Evolutionary conservation across 805 yeast genomes (phyloP).

Genomic region (Ogataea wickerhamii): DNA sequence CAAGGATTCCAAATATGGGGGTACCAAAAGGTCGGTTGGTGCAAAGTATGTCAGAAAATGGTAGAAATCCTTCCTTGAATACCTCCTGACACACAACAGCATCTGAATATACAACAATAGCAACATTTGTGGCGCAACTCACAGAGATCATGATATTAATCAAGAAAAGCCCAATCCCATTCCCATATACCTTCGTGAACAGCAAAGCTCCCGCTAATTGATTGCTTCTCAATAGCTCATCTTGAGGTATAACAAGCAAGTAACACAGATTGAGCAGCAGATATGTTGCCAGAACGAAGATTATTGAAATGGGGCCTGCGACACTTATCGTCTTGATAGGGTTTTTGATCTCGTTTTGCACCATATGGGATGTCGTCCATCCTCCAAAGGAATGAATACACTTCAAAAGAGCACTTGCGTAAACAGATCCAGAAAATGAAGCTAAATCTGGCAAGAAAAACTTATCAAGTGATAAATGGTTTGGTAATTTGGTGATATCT

Average conservation of each 20-base stretch:
- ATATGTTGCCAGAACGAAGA: slow-evolving; percentile 37
- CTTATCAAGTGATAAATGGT: slow-evolving; percentile 15
- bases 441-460: slow-evolving; percentile 18
- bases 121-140: slow-evolving; percentile 47
- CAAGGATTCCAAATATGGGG: slow-evolving; percentile 33
- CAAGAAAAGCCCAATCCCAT: slow-evolving; percentile 37
- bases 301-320: slow-evolving; percentile 44
- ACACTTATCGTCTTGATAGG: slow-evolving; percentile 42
- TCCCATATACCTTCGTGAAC: slow-evolving; percentile 43
- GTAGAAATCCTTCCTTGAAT: slow-evolving; percentile 46
- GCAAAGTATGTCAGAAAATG: slow-evolving; percentile 40
- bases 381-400: slow-evolving; percentile 46
- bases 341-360: slow-evolving; percentile 44
- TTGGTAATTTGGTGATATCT: slow-evolving; percentile 16
- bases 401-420: slow-evolving; percentile 44
- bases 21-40: slow-evolving; percentile 46
- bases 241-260: slow-evolving; percentile 40
- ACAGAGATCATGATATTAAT: slow-evolving; percentile 43
- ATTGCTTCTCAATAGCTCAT: slow-evolving; percentile 38
- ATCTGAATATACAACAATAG: slow-evolving; percentile 45
- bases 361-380: slow-evolving; percentile 48
- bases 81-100: slow-evolving; percentile 47
- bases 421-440: slow-evolving; percentile 31
- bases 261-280: slow-evolving; percentile 43
- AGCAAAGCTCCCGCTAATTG: slow-evolving; percentile 43